phyloP scores from a whole-genome alignment of 345 rosid genomes.

The Linum usitatissimum region DNA sequence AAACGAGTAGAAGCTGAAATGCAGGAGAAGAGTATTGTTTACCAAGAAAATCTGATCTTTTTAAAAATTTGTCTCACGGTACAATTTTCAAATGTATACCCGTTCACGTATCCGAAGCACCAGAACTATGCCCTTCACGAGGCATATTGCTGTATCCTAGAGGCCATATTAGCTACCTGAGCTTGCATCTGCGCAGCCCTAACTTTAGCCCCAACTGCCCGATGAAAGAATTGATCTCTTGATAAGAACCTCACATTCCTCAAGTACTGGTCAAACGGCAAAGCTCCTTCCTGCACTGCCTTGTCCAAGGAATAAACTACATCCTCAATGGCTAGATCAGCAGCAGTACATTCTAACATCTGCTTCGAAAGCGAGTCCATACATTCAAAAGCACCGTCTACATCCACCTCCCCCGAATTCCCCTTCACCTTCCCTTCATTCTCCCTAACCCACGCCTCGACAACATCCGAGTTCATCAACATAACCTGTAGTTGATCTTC shows the following conservation, averaged over 20 bases:
- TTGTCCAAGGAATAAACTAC: slow-evolving; percentile 65
- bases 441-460: slow-evolving; percentile 61
- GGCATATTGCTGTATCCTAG: slow-evolving; percentile 33
- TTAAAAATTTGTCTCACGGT: neutral
- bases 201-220: slow-evolving; percentile 71
- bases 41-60: neutral
- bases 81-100: neutral
- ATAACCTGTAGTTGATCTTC: slow-evolving; percentile 82
- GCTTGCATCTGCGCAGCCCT: slow-evolving; percentile 80
- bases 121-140: neutral
- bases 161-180: slow-evolving; percentile 76
- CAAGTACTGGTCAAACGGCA: slow-evolving; percentile 75
- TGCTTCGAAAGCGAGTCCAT: slow-evolving; percentile 51
- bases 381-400: slow-evolving; percentile 51
- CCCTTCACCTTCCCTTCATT: slow-evolving; percentile 39
- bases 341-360: slow-evolving; percentile 64
- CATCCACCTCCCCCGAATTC: slow-evolving; percentile 28
- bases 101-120: neutral
- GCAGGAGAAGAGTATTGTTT: neutral
- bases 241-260: slow-evolving; percentile 82
- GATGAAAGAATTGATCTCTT: slow-evolving; percentile 79
- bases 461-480: slow-evolving; percentile 54
- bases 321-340: slow-evolving; percentile 84
- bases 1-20: neutral
- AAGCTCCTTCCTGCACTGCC: slow-evolving; percentile 51